Conservation (phyloP, 352 stramenopile species). For the Phytophthora parvispora region DNA sequence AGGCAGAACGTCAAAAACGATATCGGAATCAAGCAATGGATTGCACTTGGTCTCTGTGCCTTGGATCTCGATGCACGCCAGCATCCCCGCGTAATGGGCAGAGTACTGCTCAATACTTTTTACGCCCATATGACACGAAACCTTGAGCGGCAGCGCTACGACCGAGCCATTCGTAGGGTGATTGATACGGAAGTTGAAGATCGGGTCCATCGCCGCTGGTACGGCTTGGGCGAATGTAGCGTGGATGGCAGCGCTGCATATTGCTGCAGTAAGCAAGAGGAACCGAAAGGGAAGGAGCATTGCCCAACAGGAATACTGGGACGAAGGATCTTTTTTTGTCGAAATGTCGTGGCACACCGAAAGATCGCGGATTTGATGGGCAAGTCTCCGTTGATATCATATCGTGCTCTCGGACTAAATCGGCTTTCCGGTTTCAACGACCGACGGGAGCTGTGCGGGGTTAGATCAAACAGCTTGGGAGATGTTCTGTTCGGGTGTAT, state of each 20-base stretch:
- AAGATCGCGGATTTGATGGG: background rate
- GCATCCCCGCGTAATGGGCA: background rate
- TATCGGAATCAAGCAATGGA: constrained; percentile 2
- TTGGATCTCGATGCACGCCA: constrained; percentile 4
- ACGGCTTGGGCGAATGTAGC: background rate
- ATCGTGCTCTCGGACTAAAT: no score
- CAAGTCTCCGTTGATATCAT: no score
- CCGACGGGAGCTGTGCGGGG: background rate
- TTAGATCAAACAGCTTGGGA: background rate
- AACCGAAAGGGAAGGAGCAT: background rate
- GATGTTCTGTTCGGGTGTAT: background rate
- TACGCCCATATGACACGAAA: background rate
- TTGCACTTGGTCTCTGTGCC: background rate
- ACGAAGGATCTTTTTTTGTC: background rate
- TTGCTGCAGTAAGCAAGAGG: background rate
- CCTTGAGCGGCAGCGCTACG: background rate
- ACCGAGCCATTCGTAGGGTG: constrained; percentile 1
- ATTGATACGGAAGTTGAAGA: background rate
- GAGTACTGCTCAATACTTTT: background rate
- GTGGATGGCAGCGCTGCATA: background rate
- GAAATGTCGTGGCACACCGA: background rate
- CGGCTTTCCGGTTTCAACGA: background rate
- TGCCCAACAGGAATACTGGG: background rate
- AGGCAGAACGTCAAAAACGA: constrained; percentile 1
- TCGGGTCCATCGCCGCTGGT: background rate